A percentile compares a stretch with the other conserved stretches of the same genome.
Evolutionary conservation across 2,329 filamentous ascomycete species (phyloP).

Genomic region (Phialocephala sp.): DNA sequence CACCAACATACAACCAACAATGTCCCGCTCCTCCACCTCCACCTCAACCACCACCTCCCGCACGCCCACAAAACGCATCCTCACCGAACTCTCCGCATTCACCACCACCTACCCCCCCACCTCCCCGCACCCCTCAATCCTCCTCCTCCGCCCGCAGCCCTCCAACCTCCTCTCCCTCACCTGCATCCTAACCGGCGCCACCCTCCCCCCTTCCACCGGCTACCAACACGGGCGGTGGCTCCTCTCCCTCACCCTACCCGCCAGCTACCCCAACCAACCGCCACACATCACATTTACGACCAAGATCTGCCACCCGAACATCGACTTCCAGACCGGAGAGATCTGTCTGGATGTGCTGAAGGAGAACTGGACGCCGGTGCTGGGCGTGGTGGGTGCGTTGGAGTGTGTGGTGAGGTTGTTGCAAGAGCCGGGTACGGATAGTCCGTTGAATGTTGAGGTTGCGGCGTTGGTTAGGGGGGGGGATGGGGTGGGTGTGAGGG

Average conservation of each 20-base stretch:
- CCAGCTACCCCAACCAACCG: slow-evolving; percentile 78
- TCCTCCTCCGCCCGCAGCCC: slow-evolving; percentile 64
- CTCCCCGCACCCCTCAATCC: slow-evolving; percentile 55
- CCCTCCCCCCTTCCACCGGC: slow-evolving; percentile 31
- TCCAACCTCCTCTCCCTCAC: slow-evolving; percentile 64
- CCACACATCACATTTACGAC: slow-evolving; percentile 84
- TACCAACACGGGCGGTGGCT: slow-evolving; percentile 75
- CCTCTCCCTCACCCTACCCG: slow-evolving; percentile 76
- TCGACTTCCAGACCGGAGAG: slow-evolving; percentile 76
- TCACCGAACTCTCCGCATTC: slow-evolving; percentile 59
- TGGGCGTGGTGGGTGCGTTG: slow-evolving; percentile 78
- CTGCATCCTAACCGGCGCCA: slow-evolving; percentile 60
- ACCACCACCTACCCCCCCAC: slow-evolving; percentile 1
- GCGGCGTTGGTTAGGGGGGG: slow-evolving; percentile 70
- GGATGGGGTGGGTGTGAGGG: slow-evolving; percentile 70
- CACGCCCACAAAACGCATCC: slow-evolving; percentile 60
- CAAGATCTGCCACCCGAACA: slow-evolving; percentile 84
- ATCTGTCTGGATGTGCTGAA: slow-evolving; percentile 90
- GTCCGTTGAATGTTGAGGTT: slow-evolving; percentile 79
- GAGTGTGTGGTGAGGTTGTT: slow-evolving; percentile 75
- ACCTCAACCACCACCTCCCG: slow-evolving; percentile 28
- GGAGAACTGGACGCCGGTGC: slow-evolving; percentile 82
- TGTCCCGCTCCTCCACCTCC: slow-evolving; percentile 6
- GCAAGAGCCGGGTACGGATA: slow-evolving; percentile 71
- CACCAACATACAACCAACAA: neutral